Evolutionary conservation across 2,329 filamentous ascomycete species (phyloP).

Genomic region (Metarhizium humberi): DNA sequence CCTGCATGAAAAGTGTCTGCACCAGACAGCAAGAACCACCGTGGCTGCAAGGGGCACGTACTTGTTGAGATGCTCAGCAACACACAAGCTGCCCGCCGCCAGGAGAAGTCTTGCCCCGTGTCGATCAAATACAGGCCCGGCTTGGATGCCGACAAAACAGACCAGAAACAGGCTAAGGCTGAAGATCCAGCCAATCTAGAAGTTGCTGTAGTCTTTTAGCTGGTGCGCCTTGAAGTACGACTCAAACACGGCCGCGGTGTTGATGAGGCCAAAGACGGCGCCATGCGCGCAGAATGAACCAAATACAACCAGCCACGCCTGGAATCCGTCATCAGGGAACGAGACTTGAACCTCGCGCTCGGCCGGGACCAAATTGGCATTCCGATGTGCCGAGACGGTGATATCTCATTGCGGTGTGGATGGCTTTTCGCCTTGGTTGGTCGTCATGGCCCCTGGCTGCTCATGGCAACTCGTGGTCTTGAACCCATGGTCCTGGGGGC

Average conservation of each 20-base stretch:
- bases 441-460: not conserved
- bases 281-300: slow-evolving; percentile 60
- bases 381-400: not conserved
- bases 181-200: slow-evolving; percentile 78
- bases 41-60: not conserved
- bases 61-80: not conserved
- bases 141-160: slow-evolving; percentile 74
- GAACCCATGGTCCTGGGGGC: not conserved
- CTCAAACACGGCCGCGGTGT: slow-evolving; percentile 50
- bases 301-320: slow-evolving; percentile 62
- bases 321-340: slow-evolving; percentile 60
- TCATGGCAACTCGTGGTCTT: not conserved
- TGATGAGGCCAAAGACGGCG: slow-evolving; percentile 57
- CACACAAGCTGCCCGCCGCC: slow-evolving; percentile 48
- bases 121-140: slow-evolving; percentile 73
- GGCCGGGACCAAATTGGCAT: not conserved
- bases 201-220: slow-evolving; percentile 55
- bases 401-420: not conserved
- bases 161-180: slow-evolving; percentile 71
- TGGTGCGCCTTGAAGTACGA: slow-evolving; percentile 67
- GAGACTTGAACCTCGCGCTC: not conserved
- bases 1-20: not conserved
- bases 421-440: not conserved
- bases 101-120: slow-evolving; percentile 64
- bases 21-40: not conserved